A percentile compares a stretch with the other conserved stretches of the same genome.
Evolutionary conservation across 2,329 filamentous ascomycete genomes (phyloP).

Genomic region (Aureobasidium sp.): DNA sequence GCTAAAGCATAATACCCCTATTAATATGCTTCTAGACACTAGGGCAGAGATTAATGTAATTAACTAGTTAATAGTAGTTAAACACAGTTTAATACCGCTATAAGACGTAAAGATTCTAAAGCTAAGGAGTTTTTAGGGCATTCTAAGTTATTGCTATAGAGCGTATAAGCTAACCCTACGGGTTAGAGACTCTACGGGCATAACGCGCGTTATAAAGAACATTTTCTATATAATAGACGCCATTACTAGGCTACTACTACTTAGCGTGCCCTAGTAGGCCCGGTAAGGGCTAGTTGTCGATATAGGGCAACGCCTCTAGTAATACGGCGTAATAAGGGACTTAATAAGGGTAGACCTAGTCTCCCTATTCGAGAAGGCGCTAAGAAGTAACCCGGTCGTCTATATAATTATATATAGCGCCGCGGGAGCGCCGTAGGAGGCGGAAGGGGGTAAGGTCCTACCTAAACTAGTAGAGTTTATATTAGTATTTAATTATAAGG

Average conservation of each 20-base stretch:
- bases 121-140: not conserved
- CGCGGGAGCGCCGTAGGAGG: not conserved
- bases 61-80: not conserved
- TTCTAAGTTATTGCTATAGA: not conserved
- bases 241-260: not conserved
- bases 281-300: not conserved
- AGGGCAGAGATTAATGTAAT: not conserved
- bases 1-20: not conserved
- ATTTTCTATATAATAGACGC: not conserved
- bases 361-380: not conserved
- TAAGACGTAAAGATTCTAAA: not conserved
- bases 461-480: not conserved
- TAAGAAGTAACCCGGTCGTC: not conserved
- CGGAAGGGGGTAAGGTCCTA: not conserved
- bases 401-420: not conserved
- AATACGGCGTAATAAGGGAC: not conserved
- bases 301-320: not conserved
- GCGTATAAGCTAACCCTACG: not conserved
- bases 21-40: not conserved
- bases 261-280: not conserved
- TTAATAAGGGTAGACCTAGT: not conserved
- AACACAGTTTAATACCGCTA: not conserved
- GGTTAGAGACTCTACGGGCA: not conserved
- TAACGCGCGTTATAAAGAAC: not conserved
- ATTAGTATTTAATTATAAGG: not conserved